Percentiles rank a stretch among this genome's conserved stretches.
These are phyloP conservation scores for Pyrenophora seminiperda DNA, from an alignment of 2,329 filamentous ascomycete species.

Conservation along the genomic window DNA sequence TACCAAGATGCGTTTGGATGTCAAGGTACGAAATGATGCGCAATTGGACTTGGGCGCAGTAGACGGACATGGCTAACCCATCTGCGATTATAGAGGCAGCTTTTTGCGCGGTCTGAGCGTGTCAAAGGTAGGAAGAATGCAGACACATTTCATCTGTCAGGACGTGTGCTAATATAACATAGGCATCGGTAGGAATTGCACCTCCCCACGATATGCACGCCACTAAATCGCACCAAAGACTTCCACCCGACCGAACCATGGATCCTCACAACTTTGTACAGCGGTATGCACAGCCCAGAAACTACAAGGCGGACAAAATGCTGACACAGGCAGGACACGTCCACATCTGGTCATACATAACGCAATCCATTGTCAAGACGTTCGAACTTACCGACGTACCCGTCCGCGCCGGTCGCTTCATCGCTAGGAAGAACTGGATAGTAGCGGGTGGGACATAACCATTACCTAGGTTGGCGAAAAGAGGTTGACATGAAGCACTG, in stretches of 20 bases:
- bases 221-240: slow-evolving; percentile 67
- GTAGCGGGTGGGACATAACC: slow-evolving; percentile 68
- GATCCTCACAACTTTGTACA: slow-evolving; percentile 92
- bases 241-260: slow-evolving; percentile 97
- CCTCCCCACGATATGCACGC: slow-evolving; percentile 1
- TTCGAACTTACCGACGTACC: slow-evolving; percentile 99
- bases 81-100: slow-evolving; percentile 68
- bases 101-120: slow-evolving; percentile 88
- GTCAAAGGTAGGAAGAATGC: slow-evolving; percentile 65
- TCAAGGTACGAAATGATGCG: slow-evolving; percentile 46
- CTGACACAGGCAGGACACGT: slow-evolving; percentile 75
- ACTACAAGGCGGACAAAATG: slow-evolving; percentile 8
- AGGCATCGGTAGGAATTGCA: slow-evolving; percentile 44
- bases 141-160: slow-evolving; percentile 4
- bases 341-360: slow-evolving; percentile 94
- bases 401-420: slow-evolving; percentile 92
- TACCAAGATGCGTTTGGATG: slow-evolving; percentile 52
- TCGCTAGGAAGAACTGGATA: slow-evolving; percentile 99
- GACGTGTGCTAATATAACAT: slow-evolving; percentile 30
- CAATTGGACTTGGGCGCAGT: neutral
- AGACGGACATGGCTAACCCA: slow-evolving; percentile 44
- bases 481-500: slow-evolving; percentile 28
- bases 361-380: slow-evolving; percentile 87
- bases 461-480: neutral
- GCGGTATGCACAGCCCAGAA: slow-evolving; percentile 62